Base-by-base conservation (phyloP, 2,329 filamentous ascomycete species). In the Pezicula carpinea region DNA sequence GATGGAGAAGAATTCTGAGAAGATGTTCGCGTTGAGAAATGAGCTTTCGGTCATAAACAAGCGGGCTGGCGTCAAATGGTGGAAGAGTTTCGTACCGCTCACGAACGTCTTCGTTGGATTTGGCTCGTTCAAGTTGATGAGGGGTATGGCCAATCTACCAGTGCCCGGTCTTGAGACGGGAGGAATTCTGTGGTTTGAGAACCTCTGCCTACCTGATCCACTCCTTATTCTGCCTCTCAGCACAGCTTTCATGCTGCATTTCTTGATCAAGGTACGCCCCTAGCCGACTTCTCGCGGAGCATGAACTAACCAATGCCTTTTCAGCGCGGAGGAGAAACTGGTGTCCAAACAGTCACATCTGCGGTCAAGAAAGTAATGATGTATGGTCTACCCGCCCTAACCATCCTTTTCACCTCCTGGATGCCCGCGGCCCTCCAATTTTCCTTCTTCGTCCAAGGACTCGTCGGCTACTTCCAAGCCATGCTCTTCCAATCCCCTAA, bases 191-290 rank as follows among this genome's bases (percentile, higher is more conserved):
- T 99, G 93, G 93, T 79, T 97, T 55, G 68, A 72, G 2, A 87
- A 97, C 64, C 67, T 99, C 52, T 84, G 89, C 0, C 62, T 82
- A 18, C 66, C 79, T 2, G 93, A 99, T 66, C 92, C 93, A 0
- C 84, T 76, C 59, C 92, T 80, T 57, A 65, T 93, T 34, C 69
- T 97, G 26, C 93, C 93, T 2, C 53, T 80, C 3, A 48, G 75
- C 1, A 80, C 82, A 3, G 76, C 82, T 80, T 45, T 76, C 86
- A 65, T 78, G 76, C 55, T 55, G 71, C 22, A 75, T 80, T 43
- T 35, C 36, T 46, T 63, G 17, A 40, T 64, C n/a, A 58, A 48
- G 23, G 61, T 64, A 51, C 35, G 58, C 49, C 39, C 15, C 41
- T 44, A 11, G 39, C 34, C 6, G 23, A 23, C 34, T 32, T 23